Evolutionary conservation across 331 rosid species (phyloP).

Genomic region (Pyrus hybrid): DNA sequence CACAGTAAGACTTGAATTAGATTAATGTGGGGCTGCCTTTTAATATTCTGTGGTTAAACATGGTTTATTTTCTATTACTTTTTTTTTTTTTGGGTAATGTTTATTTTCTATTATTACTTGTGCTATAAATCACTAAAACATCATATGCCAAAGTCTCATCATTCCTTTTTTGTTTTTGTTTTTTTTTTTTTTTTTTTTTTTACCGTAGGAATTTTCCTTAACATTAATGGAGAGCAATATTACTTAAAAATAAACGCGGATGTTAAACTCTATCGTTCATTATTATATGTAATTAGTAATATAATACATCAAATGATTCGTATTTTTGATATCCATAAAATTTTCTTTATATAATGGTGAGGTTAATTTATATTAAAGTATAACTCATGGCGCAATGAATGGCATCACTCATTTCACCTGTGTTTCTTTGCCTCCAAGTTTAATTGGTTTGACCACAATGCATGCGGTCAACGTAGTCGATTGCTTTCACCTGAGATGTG

Average conservation of each 20-base stretch:
- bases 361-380: not conserved
- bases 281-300: too few relatives aligned
- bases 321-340: too few relatives aligned
- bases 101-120: not conserved
- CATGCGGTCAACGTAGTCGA: conserved; percentile 25
- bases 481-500: conserved; percentile 11
- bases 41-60: conserved; percentile 5
- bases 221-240: not conserved
- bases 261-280: not conserved
- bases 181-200: too few relatives aligned
- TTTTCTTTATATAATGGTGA: not conserved
- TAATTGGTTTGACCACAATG: conserved; percentile 2
- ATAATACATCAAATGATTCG: too few relatives aligned
- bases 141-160: not conserved
- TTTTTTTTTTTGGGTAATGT: too few relatives aligned
- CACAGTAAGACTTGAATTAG: not conserved
- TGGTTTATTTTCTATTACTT: not conserved
- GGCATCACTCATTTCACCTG: not conserved
- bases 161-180: not conserved
- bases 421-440: conserved; percentile 12
- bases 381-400: not conserved
- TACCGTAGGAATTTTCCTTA: not conserved
- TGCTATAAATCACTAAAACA: not conserved
- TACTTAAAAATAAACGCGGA: too few relatives aligned
- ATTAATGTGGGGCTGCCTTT: conserved; percentile 21